A percentile compares a stretch with the other conserved stretches of the same genome.
Evolutionary conservation across 345 rosid species (phyloP).

Genomic region (Acer yangbiense): DNA sequence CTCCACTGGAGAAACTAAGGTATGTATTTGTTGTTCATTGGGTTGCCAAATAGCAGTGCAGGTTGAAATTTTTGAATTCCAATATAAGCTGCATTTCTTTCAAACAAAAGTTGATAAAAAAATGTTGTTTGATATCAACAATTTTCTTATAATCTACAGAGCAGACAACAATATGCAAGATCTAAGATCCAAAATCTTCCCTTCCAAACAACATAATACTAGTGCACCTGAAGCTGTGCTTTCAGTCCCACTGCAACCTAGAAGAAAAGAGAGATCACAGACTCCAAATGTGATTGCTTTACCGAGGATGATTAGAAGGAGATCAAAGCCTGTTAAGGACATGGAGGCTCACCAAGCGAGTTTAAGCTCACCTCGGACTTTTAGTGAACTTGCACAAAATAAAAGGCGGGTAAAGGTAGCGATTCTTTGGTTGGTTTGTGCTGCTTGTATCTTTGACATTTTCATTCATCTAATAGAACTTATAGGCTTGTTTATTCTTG

Average conservation of each 20-base stretch:
- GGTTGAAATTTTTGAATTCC: neutral
- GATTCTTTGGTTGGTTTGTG: conserved; percentile 2
- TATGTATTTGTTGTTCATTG: conserved; percentile 33
- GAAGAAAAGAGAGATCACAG: conserved; percentile 42
- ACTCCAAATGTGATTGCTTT: conserved; percentile 32
- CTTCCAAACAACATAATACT: conserved; percentile 18
- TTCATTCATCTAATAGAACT: neutral
- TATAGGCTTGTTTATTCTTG: neutral
- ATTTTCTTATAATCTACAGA: conserved; percentile 33
- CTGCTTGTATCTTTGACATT: neutral
- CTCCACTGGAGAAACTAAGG: conserved; percentile 56
- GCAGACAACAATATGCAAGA: conserved; percentile 46
- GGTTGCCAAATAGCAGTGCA: neutral
- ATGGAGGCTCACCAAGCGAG: conserved; percentile 17
- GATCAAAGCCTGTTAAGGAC: conserved; percentile 27
- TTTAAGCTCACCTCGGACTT: conserved; percentile 24
- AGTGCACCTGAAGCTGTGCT: conserved; percentile 21
- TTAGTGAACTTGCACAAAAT: conserved; percentile 22
- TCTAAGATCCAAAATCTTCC: conserved; percentile 41
- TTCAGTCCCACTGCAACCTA: conserved; percentile 16
- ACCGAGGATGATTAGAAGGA: conserved; percentile 25
- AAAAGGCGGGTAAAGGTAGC: conserved; percentile 35
- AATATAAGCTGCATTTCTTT: neutral
- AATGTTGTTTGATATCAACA: neutral
- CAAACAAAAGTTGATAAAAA: neutral